Evolutionary conservation across 129 eudicot genomes (phyloP).

Genomic region (Mikania micrantha): DNA sequence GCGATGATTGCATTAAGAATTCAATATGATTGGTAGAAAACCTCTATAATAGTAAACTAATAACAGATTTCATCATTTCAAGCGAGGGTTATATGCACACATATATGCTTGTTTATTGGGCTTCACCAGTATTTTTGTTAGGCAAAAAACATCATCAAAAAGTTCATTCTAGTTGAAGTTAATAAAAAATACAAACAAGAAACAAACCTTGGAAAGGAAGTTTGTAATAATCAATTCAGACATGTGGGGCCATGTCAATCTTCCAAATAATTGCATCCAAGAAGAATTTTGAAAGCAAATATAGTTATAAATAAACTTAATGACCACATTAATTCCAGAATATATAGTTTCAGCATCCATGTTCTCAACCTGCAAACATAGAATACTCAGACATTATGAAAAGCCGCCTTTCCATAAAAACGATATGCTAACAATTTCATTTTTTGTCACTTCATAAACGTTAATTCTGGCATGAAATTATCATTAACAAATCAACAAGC

Average conservation of each 20-base stretch:
- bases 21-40: not conserved
- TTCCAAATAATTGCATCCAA: slow-evolving; percentile 88
- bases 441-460: not conserved
- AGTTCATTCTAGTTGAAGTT: not conserved
- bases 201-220: slow-evolving; percentile 82
- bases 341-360: slow-evolving; percentile 62
- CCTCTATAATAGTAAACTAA: not conserved
- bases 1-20: not conserved
- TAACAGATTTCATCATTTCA: not conserved
- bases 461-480: not conserved
- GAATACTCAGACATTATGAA: slow-evolving; percentile 3
- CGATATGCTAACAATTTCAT: not conserved
- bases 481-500: not conserved
- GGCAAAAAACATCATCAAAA: not conserved
- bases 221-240: slow-evolving; percentile 78
- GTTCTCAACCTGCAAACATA: slow-evolving; percentile 40
- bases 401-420: not conserved
- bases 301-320: slow-evolving; percentile 47
- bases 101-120: not conserved
- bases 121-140: slow-evolving; percentile 8
- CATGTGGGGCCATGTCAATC: slow-evolving; percentile 96
- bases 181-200: not conserved
- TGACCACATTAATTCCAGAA: slow-evolving; percentile 44
- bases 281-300: slow-evolving; percentile 61
- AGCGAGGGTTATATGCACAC: not conserved